Percentiles rank a stretch among this genome's conserved stretches.
Evolutionary conservation across 2,329 filamentous ascomycete genomes (phyloP).

Genomic region (Trichoderma sp.): DNA sequence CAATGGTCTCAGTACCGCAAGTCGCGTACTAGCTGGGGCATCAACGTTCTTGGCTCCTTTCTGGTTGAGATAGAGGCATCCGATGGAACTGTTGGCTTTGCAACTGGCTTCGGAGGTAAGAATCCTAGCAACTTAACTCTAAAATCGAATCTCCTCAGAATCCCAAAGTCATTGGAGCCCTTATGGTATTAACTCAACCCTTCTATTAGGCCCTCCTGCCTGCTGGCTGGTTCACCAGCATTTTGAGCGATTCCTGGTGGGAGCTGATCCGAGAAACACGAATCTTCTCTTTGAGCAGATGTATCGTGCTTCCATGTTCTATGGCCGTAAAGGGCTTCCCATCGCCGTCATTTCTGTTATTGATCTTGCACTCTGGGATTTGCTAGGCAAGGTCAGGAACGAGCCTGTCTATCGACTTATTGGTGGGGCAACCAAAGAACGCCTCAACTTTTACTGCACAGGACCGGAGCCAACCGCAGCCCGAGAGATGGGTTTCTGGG

Average conservation of each 20-base stretch:
- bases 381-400: conserved; percentile 84
- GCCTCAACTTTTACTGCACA: conserved; percentile 91
- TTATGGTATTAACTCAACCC: not conserved
- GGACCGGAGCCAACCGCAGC: conserved; percentile 79
- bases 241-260: conserved; percentile 87
- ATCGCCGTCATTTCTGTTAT: conserved; percentile 92
- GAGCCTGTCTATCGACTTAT: conserved; percentile 95
- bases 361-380: conserved; percentile 88
- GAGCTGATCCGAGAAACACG: conserved; percentile 84
- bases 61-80: conserved; percentile 84
- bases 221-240: conserved; percentile 94
- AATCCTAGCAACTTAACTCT: not conserved
- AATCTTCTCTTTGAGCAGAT: conserved; percentile 94
- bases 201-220: conserved; percentile 66
- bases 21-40: conserved; percentile 89
- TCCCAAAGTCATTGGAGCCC: not conserved
- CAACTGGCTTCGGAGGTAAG: conserved; percentile 82
- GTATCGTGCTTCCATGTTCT: conserved; percentile 96
- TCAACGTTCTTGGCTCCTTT: conserved; percentile 92
- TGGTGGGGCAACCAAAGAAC: conserved; percentile 80
- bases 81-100: conserved; percentile 91
- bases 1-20: conserved; percentile 79
- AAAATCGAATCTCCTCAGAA: not conserved
- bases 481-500: conserved; percentile 83
- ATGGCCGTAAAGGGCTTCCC: conserved; percentile 87